phyloP scores from a whole-genome alignment of 768 basidiomycete species.

The Lactarius sanguifluus region DNA sequence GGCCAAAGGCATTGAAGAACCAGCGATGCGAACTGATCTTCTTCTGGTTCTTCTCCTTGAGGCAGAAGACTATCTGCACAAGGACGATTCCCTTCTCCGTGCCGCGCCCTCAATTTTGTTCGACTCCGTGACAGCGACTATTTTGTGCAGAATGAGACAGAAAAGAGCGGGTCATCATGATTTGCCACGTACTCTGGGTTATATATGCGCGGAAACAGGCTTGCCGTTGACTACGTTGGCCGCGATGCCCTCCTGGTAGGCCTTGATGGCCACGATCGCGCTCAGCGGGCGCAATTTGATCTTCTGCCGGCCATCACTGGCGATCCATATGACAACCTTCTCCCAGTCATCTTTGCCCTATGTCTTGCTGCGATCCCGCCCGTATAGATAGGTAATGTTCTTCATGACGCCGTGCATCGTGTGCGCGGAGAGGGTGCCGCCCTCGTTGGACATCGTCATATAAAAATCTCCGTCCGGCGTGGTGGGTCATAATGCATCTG shows the following conservation, averaged over 20 bases:
- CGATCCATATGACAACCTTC: constrained; percentile 91
- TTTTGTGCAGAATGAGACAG: too few species aligned
- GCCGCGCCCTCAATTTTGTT: constrained; percentile 79
- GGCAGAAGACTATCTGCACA: too few species aligned
- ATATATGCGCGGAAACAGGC: constrained; percentile 81
- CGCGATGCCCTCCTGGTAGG: constrained; percentile 91
- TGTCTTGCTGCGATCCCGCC: constrained; percentile 84
- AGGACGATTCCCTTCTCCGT: constrained; percentile 34
- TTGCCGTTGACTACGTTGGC: constrained; percentile 82
- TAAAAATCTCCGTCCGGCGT: constrained; percentile 89
- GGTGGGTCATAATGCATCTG: constrained; percentile 92
- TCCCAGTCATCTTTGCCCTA: constrained; percentile 99
- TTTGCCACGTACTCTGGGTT: constrained; percentile 69
- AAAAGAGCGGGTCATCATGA: neutral
- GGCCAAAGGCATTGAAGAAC: too few species aligned
- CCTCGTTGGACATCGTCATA: constrained; percentile 97
- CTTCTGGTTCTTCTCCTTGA: too few species aligned
- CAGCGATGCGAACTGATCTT: too few species aligned
- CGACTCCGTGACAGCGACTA: constrained; percentile 78
- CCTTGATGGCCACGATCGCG: constrained; percentile 90
- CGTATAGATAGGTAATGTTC: constrained; percentile 87
- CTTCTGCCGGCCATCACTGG: constrained; percentile 81
- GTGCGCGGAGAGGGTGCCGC: constrained; percentile 86
- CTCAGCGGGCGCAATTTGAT: constrained; percentile 76
- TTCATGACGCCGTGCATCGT: constrained; percentile 97